These are phyloP conservation scores for Xylariaceae sp. DNA, from an alignment of 2,329 filamentous ascomycete genomes.

Conservation along the genomic window DNA sequence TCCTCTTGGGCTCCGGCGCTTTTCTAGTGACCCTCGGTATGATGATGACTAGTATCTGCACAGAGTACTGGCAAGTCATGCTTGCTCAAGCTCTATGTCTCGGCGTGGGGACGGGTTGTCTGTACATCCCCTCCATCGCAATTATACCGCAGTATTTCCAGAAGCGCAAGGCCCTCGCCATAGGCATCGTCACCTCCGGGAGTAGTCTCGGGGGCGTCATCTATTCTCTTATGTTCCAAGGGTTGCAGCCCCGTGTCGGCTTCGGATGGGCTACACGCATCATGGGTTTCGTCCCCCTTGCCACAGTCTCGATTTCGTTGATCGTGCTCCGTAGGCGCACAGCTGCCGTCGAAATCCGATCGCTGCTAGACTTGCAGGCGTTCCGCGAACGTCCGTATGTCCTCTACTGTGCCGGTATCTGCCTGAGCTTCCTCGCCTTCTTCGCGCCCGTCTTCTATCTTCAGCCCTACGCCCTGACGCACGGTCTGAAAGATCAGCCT, in stretches of 20 bases:
- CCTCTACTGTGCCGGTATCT: slow-evolving; percentile 37
- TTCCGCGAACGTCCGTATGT: slow-evolving; percentile 38
- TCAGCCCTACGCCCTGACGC: slow-evolving; percentile 45
- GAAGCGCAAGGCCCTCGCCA: slow-evolving; percentile 43
- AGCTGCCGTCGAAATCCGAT: slow-evolving; percentile 14
- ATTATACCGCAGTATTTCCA: slow-evolving; percentile 46
- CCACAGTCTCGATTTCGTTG: slow-evolving; percentile 35
- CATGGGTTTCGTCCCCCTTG: slow-evolving; percentile 40
- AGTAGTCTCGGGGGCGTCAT: slow-evolving; percentile 44
- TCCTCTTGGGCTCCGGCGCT: slow-evolving; percentile 31
- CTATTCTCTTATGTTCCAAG: slow-evolving; percentile 43
- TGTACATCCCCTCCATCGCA: slow-evolving; percentile 44
- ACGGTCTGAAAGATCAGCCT: slow-evolving; percentile 35
- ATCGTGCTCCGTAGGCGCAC: slow-evolving; percentile 33
- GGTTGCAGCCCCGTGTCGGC: slow-evolving; percentile 32
- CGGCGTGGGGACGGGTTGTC: slow-evolving; percentile 46
- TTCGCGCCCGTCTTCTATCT: slow-evolving; percentile 51
- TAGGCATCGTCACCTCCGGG: slow-evolving; percentile 47
- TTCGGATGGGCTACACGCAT: slow-evolving; percentile 42
- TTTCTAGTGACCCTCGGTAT: slow-evolving; percentile 32
- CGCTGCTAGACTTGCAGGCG: slow-evolving; percentile 36
- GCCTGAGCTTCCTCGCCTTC: slow-evolving; percentile 40
- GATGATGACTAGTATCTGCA: slow-evolving; percentile 30
- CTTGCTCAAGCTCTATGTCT: slow-evolving; percentile 44
- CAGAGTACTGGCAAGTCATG: slow-evolving; percentile 42